Percentiles rank a stretch among this genome's conserved stretches.
Evolutionary conservation across 768 basidiomycete genomes (phyloP).

Genomic region (Leccinum rimulosum): DNA sequence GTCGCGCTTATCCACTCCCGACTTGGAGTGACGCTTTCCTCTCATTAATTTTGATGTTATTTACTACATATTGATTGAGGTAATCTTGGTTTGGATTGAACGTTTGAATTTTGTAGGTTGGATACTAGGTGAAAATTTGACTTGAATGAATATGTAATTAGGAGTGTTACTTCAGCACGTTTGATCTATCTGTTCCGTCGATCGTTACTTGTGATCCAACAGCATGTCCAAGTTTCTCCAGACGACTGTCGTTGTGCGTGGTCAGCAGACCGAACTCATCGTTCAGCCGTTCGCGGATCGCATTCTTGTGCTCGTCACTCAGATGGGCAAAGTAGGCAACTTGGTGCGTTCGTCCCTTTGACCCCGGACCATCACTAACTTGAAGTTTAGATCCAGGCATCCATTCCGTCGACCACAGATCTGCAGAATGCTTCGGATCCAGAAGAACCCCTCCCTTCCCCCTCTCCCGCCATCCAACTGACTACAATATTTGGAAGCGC

Average conservation of each 20-base stretch:
- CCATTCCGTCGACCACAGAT: slow-evolving; percentile 61
- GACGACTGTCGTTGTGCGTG: slow-evolving; percentile 50
- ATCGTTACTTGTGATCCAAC: not conserved
- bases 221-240: slow-evolving; percentile 36
- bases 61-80: slow-evolving; percentile 3
- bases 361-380: slow-evolving; percentile 10
- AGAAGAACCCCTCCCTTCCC: slow-evolving; percentile 46
- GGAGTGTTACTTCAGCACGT: not conserved
- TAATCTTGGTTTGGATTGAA: not conserved
- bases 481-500: slow-evolving; percentile 77
- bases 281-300: slow-evolving; percentile 81
- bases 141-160: not conserved
- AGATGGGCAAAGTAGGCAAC: slow-evolving; percentile 86
- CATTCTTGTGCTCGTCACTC: slow-evolving; percentile 82
- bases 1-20: slow-evolving; percentile 45
- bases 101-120: not conserved
- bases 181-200: not conserved
- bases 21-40: slow-evolving; percentile 6
- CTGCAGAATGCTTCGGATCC: slow-evolving; percentile 39
- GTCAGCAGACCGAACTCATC: slow-evolving; percentile 66
- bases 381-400: slow-evolving; percentile 68
- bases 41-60: not conserved
- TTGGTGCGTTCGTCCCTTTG: slow-evolving; percentile 48
- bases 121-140: not conserved
- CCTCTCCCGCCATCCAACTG: slow-evolving; percentile 72